A percentile compares a stretch with the other conserved stretches of the same genome.
Evolutionary conservation across 73 alveolate genomes (phyloP).

Genomic region (Chromera velia): DNA sequence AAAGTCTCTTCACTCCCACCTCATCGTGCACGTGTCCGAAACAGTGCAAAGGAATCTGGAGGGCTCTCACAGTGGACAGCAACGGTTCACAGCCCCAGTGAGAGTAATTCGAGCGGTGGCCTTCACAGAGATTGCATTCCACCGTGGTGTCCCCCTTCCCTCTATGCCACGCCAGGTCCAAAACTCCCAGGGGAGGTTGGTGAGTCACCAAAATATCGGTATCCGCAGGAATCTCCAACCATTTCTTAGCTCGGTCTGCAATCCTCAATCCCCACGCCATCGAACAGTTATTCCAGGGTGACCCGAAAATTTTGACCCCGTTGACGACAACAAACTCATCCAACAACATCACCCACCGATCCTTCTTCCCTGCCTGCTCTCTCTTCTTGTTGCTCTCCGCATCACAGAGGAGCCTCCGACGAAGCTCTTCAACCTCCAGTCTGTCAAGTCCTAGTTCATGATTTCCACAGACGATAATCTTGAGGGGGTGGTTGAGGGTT

Average conservation of each 20-base stretch:
- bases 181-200: constrained; percentile 13
- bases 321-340: constrained; percentile 1
- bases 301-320: constrained; percentile 17
- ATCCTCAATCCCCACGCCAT: constrained; percentile 10
- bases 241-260: not conserved
- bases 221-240: constrained; percentile 13
- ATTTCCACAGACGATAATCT: constrained; percentile 12
- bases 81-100: constrained; percentile 21
- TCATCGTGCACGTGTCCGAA: constrained; percentile 26
- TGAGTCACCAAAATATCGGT: constrained; percentile 22
- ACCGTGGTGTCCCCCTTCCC: not conserved
- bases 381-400: not conserved
- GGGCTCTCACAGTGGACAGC: not conserved
- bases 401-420: constrained; percentile 5
- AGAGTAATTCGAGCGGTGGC: constrained; percentile 3
- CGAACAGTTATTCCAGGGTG: constrained; percentile 14
- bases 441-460: constrained; percentile 16
- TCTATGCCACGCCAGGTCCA: constrained; percentile 24
- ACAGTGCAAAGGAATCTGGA: constrained; percentile 10
- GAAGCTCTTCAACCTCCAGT: not conserved
- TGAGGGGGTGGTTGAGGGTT: not conserved
- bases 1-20: constrained; percentile 3
- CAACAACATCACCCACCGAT: not conserved
- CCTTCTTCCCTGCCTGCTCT: too few species aligned
- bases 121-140: not conserved